phyloP scores from a whole-genome alignment of 1,284 basidiomycete species.

The Ceratobasidium sp. region DNA sequence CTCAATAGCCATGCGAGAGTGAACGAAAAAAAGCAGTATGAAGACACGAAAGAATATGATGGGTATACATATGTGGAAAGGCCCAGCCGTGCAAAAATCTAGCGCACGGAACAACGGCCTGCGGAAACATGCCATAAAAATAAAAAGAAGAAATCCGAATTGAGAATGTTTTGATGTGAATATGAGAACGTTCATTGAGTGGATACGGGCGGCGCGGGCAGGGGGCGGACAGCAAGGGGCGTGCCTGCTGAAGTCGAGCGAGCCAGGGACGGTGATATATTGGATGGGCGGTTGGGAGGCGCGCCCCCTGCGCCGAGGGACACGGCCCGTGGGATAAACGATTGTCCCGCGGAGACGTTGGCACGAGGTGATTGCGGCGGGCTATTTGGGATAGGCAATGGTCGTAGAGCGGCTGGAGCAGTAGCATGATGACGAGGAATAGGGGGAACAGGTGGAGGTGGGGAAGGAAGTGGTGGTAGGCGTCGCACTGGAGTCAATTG shows the following conservation, averaged over 20 bases:
- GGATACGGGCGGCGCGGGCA: constrained; percentile 11
- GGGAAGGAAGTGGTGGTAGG: constrained; percentile 10
- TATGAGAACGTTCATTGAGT: too few relatives aligned
- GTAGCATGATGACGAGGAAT: constrained; percentile 3
- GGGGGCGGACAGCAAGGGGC: background rate
- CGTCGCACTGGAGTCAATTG: background rate
- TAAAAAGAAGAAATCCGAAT: too few relatives aligned
- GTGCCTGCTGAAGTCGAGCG: constrained; percentile 2
- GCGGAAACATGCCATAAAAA: too few relatives aligned
- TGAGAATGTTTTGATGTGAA: too few relatives aligned
- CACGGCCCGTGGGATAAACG: background rate
- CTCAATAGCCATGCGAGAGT: too few relatives aligned
- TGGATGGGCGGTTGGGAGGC: constrained; percentile 20
- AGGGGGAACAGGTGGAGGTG: constrained; percentile 3
- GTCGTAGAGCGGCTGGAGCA: background rate
- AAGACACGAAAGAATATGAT: too few relatives aligned
- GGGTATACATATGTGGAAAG: too few relatives aligned
- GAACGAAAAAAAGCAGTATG: too few relatives aligned
- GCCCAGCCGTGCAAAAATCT: too few relatives aligned
- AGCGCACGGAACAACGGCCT: too few relatives aligned
- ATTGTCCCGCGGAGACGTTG: background rate
- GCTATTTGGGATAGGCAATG: background rate
- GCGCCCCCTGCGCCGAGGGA: background rate
- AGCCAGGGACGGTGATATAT: constrained; percentile 1
- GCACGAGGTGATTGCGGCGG: background rate